phyloP scores from a whole-genome alignment of 164 flowering plant species.

The Brasenia schreberi region DNA sequence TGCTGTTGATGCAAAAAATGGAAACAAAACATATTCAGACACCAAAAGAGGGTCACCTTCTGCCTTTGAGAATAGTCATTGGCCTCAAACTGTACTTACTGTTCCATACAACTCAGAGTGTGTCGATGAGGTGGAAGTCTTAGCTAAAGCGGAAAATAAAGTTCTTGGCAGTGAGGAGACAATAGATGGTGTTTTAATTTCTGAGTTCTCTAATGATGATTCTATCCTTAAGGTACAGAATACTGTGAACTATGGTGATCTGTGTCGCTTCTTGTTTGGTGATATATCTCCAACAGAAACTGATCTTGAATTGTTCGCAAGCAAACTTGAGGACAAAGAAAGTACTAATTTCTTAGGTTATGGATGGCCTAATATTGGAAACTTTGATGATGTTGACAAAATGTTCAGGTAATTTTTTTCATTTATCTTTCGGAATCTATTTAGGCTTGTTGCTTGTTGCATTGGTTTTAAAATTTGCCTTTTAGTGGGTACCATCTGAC shows the following conservation, averaged over 20 bases:
- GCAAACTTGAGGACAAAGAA: constrained; percentile 33
- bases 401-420: constrained; percentile 54
- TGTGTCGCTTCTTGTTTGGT: constrained; percentile 27
- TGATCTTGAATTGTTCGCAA: constrained; percentile 35
- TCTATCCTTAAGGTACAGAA: constrained; percentile 19
- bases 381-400: constrained; percentile 74
- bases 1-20: constrained; percentile 18
- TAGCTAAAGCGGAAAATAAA: constrained; percentile 24
- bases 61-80: constrained; percentile 36
- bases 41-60: constrained; percentile 12
- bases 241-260: constrained; percentile 20
- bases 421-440: background rate
- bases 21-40: constrained; percentile 2
- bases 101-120: constrained; percentile 26
- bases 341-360: constrained; percentile 33
- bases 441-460: background rate
- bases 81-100: constrained; percentile 29
- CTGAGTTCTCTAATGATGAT: constrained; percentile 17
- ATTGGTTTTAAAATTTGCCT: background rate
- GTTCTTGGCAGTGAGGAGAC: constrained; percentile 21
- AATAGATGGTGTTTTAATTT: constrained; percentile 8
- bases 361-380: constrained; percentile 72
- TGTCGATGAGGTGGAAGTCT: constrained; percentile 14
- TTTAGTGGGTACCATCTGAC: background rate
- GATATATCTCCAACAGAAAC: constrained; percentile 33